phyloP scores from a whole-genome alignment of 768 basidiomycete genomes.

The Phallus indusiatus region DNA sequence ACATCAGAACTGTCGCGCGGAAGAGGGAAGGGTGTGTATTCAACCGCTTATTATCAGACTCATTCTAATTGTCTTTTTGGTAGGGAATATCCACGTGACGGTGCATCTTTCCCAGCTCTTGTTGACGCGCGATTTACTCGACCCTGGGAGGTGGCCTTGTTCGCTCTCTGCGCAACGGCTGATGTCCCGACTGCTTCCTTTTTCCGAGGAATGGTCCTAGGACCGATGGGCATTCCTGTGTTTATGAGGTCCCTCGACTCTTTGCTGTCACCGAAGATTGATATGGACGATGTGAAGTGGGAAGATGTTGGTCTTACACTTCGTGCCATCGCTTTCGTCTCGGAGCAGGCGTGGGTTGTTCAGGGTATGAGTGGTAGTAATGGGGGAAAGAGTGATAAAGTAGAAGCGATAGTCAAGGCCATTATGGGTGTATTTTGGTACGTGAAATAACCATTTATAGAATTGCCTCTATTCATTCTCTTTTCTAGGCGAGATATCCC shows the following conservation, averaged over 20 bases:
- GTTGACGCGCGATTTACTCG: background rate
- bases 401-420: background rate
- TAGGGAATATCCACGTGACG: background rate
- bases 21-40: background rate
- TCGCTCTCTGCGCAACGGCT: background rate
- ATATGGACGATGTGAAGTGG: background rate
- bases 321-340: slow-evolving; percentile 1
- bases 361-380: background rate
- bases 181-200: background rate
- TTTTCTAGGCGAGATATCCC: slow-evolving; percentile 1
- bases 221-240: background rate
- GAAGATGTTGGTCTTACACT: background rate
- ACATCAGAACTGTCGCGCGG: background rate
- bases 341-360: slow-evolving; percentile 5
- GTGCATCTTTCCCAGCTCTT: background rate
- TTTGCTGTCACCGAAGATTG: background rate
- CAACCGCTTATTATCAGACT: background rate
- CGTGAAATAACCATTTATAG: background rate
- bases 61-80: background rate
- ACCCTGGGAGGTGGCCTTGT: slow-evolving; percentile 4
- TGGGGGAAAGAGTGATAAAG: background rate
- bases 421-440: slow-evolving; percentile 4
- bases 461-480: background rate
- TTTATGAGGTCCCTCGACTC: background rate
- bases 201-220: background rate